phyloP scores from a whole-genome alignment of 2,329 filamentous ascomycete species.

The Aspergillus sclerotialis region DNA sequence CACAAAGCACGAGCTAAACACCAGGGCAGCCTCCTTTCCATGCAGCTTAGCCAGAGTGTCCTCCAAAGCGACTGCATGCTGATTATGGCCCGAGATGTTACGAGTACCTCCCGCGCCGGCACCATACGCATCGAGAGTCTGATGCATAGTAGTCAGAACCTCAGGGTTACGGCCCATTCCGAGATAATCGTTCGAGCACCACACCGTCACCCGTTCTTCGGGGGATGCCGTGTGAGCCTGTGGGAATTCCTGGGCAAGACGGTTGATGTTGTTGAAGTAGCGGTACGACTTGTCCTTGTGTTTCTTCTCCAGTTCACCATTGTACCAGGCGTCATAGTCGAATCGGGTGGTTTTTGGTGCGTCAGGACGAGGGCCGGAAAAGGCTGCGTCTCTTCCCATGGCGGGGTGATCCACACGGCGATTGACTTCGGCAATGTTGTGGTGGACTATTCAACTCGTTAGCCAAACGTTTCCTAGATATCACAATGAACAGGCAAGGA shows the following conservation, averaged over 20 bases:
- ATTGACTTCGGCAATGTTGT: conserved; percentile 15
- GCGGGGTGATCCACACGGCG: background rate
- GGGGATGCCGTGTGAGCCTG: conserved; percentile 80
- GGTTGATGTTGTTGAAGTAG: conserved; percentile 99
- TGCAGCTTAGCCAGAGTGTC: conserved; percentile 77
- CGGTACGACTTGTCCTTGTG: conserved; percentile 99
- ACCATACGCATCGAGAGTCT: conserved; percentile 89
- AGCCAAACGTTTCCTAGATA: too few species aligned
- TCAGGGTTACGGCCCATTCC: conserved; percentile 91
- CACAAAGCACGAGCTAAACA: conserved; percentile 97
- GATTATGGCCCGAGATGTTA: conserved; percentile 97
- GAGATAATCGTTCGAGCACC: conserved; percentile 98
- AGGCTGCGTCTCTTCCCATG: conserved; percentile 8
- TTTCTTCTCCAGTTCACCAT: conserved; percentile 88
- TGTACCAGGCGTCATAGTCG: conserved; percentile 87
- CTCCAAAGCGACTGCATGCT: conserved; percentile 83
- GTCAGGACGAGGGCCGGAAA: conserved; percentile 40
- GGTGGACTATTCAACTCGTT: conserved; percentile 16
- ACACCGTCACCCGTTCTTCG: conserved; percentile 87
- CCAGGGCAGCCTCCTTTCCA: conserved; percentile 82
- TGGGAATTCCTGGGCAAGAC: conserved; percentile 90
- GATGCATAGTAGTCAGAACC: conserved; percentile 86
- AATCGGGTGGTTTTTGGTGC: conserved; percentile 57
- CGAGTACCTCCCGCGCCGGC: conserved; percentile 91
- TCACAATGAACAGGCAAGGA: conserved; percentile 1